Evolutionary conservation across 129 eudicot species (phyloP), one percentile per base, ranked within the genome.

Genomic region (Flaveria robusta): DNA sequence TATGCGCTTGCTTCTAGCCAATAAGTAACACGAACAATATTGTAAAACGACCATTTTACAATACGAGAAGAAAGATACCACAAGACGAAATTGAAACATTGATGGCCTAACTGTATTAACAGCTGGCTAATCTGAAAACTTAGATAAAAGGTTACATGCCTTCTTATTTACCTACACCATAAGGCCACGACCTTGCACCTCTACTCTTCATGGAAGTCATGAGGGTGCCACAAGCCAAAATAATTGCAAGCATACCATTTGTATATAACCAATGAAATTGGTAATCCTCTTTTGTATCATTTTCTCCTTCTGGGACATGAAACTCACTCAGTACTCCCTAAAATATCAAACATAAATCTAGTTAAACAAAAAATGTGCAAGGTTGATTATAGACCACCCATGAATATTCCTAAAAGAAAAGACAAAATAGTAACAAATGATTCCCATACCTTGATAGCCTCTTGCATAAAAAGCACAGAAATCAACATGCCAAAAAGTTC

Each of bases 401-500:
- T 2, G 16, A 27, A 24, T 74, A 59, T 22, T 42, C 16, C 15
- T 31, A 22, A 68, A 20, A 8, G 15, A 45, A 39, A 63, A 42
- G 12, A 29, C 18, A 73, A 42, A 39, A 50, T 14, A 18, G 37
- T 18, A 47, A 78, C 52, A 72, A 66, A 65, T 64, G 75, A 55
- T 58, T 31, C 16, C 41, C 66, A 42, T 42, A 85, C 98, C 96
- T 87, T 88, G 72, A 93, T 77, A 66, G 98, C 98, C 86, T 90
- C 97, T 81, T 93, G 96, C 72, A 93, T 77, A 71, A 93, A 93
- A 76, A 93, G 97, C 70, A 93, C 97, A 1, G 91, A 71, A 77
- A 93, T 93, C 79, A 93, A 75, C 97, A 93, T 93, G 88, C 97
- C 97, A 75, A 93, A 93, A 66, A 91, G 87, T 71, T 90, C 98